Conservation (phyloP, 768 basidiomycete species). For the Krasilnikovozyma curviuscula region DNA sequence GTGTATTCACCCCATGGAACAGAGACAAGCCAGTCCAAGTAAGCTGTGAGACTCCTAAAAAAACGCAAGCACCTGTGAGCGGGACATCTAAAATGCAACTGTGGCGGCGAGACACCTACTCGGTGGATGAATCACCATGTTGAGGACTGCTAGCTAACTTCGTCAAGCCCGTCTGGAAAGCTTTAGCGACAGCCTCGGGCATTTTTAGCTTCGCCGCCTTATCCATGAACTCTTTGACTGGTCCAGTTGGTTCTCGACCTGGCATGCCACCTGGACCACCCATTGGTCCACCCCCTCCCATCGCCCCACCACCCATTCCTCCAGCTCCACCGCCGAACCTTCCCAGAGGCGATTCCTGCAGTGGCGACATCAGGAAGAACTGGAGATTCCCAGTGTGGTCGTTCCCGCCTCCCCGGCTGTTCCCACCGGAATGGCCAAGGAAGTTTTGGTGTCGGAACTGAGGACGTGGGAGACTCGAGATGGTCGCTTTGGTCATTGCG, state of each 20-base stretch:
- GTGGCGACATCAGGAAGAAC: no score
- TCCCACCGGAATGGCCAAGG: no score
- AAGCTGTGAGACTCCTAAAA: conserved; percentile 59
- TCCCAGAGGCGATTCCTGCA: no score
- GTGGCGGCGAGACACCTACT: not conserved
- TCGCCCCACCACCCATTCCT: no score
- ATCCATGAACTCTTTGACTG: conserved; percentile 81
- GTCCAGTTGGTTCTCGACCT: conserved; percentile 85
- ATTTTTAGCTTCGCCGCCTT: conserved; percentile 62
- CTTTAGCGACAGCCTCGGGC: conserved; percentile 74
- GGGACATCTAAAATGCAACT: not conserved
- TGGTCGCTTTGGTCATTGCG: no score
- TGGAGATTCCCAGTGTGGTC: no score
- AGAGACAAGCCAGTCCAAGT: conserved; percentile 50
- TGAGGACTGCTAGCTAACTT: conserved; percentile 42
- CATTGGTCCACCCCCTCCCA: no score
- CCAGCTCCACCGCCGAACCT: no score
- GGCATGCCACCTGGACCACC: conserved; percentile 48
- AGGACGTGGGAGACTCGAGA: no score
- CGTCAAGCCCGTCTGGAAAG: conserved; percentile 86
- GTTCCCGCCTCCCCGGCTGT: no score
- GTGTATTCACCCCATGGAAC: conserved; percentile 96
- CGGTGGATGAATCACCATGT: not conserved
- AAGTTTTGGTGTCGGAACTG: no score
- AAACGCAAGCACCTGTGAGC: not conserved